phyloP scores from a whole-genome alignment of 768 basidiomycete genomes.

The Melanogaster broomeanus region DNA sequence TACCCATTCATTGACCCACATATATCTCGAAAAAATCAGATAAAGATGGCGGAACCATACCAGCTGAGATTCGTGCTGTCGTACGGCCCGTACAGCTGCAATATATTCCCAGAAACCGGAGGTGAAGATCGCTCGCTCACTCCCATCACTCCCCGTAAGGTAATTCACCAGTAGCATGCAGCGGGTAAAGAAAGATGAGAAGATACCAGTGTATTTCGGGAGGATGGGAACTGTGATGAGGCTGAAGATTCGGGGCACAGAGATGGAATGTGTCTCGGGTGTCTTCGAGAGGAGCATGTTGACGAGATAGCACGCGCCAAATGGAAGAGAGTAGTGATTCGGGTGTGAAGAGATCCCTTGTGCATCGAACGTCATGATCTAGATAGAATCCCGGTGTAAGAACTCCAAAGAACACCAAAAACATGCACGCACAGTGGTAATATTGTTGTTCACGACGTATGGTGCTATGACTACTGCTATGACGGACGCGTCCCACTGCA shows the following conservation, averaged over 20 bases:
- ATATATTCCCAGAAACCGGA: constrained; percentile 58
- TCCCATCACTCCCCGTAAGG: constrained; percentile 1
- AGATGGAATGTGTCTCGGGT: constrained; percentile 30
- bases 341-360: constrained; percentile 81
- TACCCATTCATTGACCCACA: constrained; percentile 91
- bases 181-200: constrained; percentile 54
- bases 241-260: constrained; percentile 50
- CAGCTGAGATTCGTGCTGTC: constrained; percentile 71
- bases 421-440: constrained; percentile 55
- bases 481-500: constrained; percentile 59
- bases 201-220: constrained; percentile 62
- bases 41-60: constrained; percentile 92
- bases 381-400: constrained; percentile 4
- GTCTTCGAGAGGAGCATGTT: constrained; percentile 27
- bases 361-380: constrained; percentile 88
- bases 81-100: constrained; percentile 67
- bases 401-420: not conserved
- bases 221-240: constrained; percentile 58
- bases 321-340: constrained; percentile 76
- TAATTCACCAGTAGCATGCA: constrained; percentile 28
- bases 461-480: constrained; percentile 60
- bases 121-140: constrained; percentile 43
- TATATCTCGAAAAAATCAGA: constrained; percentile 76
- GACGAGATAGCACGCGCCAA: constrained; percentile 51
- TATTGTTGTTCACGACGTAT: constrained; percentile 59